Evolutionary conservation across 208 protist species (phyloP), one percentile per base, ranked within the genome.

Genomic region (Trypanosoma caninum): DNA sequence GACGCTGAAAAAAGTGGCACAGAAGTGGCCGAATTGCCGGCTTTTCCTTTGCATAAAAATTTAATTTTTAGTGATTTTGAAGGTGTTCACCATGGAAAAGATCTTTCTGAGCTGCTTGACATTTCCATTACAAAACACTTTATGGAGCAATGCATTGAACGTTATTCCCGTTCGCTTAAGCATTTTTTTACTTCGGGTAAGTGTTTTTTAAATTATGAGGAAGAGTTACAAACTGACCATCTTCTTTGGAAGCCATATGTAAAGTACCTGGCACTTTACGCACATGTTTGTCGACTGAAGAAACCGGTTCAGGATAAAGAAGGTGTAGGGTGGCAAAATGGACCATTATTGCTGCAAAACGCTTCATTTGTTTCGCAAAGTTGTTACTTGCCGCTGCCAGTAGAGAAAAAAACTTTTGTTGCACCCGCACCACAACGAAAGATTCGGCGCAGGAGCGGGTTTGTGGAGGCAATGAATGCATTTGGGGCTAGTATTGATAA

Each of bases 251-350:
- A 55, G 16, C 76, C 82, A 3, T 94, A 94, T 56, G 81, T 89
- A 14, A 91, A 94, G 76, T 94, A 83, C 58, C 53, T 94, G 5
- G 80, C 84, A 4, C 73, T 94, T n/a, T 90, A 86, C 63, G 82
- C 88, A 1, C 82, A 87, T 37, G 72, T 61, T 34, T 35, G 63
- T 2, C 69, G 61, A 11, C 11, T 65, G 1, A 70, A 64, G n/a
- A 6, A 27, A 31, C 38, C 65, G 5, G 18, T 58, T 23, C 3
- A 46, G 20, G 14, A 42, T 0, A 23, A 44, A 11, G 25, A 51
- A 31, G 5, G n/a, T 30, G 4, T 31, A 6, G 6, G 3, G 9
- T 9, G 9, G 7, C 4, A 35, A 16, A 5, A 64, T 11, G 1
- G 6, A 1, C 0, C 5, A 30, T 22, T 23, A 0, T 40, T 46